Evolutionary conservation across 257 asterid species (phyloP), one percentile per base, ranked within the genome.

Genomic region (Przewalskia tangutica): DNA sequence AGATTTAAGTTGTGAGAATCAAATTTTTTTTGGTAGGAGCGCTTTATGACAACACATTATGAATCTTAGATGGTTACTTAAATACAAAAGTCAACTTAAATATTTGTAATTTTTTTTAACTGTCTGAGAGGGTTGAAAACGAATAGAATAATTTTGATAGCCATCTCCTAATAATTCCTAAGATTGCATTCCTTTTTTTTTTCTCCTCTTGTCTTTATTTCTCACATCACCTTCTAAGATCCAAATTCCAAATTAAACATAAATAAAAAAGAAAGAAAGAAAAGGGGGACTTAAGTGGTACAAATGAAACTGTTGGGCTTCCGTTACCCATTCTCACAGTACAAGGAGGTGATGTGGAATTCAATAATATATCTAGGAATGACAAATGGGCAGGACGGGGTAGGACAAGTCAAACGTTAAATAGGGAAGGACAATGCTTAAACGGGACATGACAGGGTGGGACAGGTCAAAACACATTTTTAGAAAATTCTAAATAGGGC

Each of bases 21-120:
- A 46, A 10, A 6, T 2, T 1, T 0, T 14, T 46, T 0, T 71
- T 12, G 2, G 0, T 46, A 10, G 2, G 0, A 44, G 0, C 0
- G 0, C 0, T 70, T 0, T 10, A 18, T 23, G 27, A 0, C 27
- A 23, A 23, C 27, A 23, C 1, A 0, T 64, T 64, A 4, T 36
- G 8, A 62, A 64, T 27, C 1, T 1, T 11, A 11, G 27, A 63
- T 6, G 14, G 4, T 27, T 63, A n/a, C n/a, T n/a, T n/a, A 14
- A 32, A 32, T n/a, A 4, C 4, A 2, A 9, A 27, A 62, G 17
- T 5, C 18, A 27, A 32, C 70, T 12, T 4, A 63, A 0, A 63
- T 13, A 10, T 27, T 63, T 2, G 70, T 12, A 27, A 5, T 3
- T 2, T 13, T 17, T 1, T 13, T 64, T 13, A 64, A 13, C 16